Percentiles rank a stretch among this genome's conserved stretches.
phyloP scores from a whole-genome alignment of 768 basidiomycete species.

The Boletus tomentosulus region DNA sequence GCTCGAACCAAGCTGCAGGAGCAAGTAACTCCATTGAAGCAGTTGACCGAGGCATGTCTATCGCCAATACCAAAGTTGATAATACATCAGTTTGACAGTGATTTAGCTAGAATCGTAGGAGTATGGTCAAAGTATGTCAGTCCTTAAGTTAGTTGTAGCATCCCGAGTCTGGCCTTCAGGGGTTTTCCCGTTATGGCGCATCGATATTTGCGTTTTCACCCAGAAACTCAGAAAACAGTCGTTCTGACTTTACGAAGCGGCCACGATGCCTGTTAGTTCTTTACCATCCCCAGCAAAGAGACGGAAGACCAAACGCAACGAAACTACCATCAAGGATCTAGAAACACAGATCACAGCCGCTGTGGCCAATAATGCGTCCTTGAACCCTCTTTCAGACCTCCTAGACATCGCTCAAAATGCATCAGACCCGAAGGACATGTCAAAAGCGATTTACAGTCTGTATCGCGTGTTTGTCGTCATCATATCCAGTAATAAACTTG shows the following conservation, averaged over 20 bases:
- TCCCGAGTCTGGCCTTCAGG: not conserved
- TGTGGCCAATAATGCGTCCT: slow-evolving; percentile 50
- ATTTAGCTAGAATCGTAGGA: too few relatives aligned
- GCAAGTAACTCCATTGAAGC: too few relatives aligned
- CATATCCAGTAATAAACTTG: slow-evolving; percentile 55
- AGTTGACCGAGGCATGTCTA: too few relatives aligned
- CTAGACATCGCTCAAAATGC: slow-evolving; percentile 50
- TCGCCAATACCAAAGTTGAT: too few relatives aligned
- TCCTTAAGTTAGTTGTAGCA: too few relatives aligned
- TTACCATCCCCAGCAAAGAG: slow-evolving; percentile 52
- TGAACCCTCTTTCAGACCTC: slow-evolving; percentile 79
- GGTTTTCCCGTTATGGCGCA: not conserved
- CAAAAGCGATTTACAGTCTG: slow-evolving; percentile 75
- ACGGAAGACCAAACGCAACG: slow-evolving; percentile 36
- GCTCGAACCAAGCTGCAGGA: too few relatives aligned
- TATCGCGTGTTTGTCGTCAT: slow-evolving; percentile 74
- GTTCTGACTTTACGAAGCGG: not conserved
- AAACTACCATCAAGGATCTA: slow-evolving; percentile 37
- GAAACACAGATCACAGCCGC: slow-evolving; percentile 56
- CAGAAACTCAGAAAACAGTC: too few relatives aligned
- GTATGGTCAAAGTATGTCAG: too few relatives aligned
- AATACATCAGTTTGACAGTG: too few relatives aligned
- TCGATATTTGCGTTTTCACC: not conserved
- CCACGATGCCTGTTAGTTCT: slow-evolving; percentile 36
- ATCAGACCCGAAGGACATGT: slow-evolving; percentile 52